These are phyloP conservation scores for Centrapalus pauciflorus DNA, from an alignment of 129 eudicot genomes.

Conservation along the genomic window DNA sequence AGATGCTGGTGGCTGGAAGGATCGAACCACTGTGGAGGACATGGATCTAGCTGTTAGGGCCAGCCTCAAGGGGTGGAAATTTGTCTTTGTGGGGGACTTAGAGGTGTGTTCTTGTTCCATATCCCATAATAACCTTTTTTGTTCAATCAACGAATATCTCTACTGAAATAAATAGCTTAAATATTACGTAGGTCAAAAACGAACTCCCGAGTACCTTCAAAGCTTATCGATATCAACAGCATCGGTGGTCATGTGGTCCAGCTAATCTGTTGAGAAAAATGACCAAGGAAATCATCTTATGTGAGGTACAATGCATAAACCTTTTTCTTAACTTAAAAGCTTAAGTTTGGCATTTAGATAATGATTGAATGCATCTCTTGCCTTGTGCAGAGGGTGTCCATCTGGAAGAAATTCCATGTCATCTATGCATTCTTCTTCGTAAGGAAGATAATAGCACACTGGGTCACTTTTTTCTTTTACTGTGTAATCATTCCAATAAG, in stretches of 20 bases:
- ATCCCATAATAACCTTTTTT: background rate
- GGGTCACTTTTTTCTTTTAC: slow-evolving; percentile 86
- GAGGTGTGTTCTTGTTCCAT: slow-evolving; percentile 29
- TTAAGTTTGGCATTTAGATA: background rate
- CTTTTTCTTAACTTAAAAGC: background rate
- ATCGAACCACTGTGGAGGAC: slow-evolving; percentile 83
- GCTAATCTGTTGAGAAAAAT: slow-evolving; percentile 80
- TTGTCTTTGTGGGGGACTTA: slow-evolving; percentile 68
- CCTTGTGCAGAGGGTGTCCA: slow-evolving; percentile 61
- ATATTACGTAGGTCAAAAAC: slow-evolving; percentile 51
- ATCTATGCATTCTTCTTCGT: slow-evolving; percentile 86
- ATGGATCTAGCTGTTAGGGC: slow-evolving; percentile 93
- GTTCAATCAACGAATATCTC: background rate
- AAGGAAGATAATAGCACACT: slow-evolving; percentile 81
- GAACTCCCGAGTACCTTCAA: slow-evolving; percentile 89
- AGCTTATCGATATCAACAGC: slow-evolving; percentile 80
- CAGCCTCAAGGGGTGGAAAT: slow-evolving; percentile 82
- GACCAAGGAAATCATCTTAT: slow-evolving; percentile 60
- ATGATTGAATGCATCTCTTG: slow-evolving; percentile 8
- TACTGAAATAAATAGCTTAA: slow-evolving; percentile 14
- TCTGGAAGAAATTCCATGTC: slow-evolving; percentile 75
- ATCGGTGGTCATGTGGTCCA: slow-evolving; percentile 97
- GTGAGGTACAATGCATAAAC: slow-evolving; percentile 43
- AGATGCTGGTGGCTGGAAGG: slow-evolving; percentile 96
- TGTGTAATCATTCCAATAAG: slow-evolving; percentile 70